Evolutionary conservation across 2,329 filamentous ascomycete genomes (phyloP).

Genomic region (Cercospora sp.): DNA sequence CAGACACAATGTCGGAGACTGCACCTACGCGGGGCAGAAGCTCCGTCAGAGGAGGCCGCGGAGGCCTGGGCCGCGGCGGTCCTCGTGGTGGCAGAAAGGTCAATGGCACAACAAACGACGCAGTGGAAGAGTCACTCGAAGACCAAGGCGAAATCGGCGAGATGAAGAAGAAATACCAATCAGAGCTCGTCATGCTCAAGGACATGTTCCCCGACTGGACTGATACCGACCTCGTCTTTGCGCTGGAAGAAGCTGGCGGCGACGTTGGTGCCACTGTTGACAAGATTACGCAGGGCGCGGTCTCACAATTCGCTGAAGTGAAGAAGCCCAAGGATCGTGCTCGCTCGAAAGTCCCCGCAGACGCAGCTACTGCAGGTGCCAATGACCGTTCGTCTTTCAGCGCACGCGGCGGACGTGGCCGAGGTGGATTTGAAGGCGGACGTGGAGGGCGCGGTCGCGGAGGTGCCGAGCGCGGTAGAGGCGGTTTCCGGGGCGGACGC

Average conservation of each 20-base stretch:
- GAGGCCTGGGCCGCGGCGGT: constrained; percentile 59
- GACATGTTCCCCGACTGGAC: constrained; percentile 96
- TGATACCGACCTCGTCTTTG: constrained; percentile 89
- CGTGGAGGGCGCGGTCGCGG: constrained; percentile 64
- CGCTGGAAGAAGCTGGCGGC: constrained; percentile 82
- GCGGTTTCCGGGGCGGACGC: constrained; percentile 58
- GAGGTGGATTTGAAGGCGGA: constrained; percentile 51
- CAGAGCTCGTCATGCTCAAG: constrained; percentile 77
- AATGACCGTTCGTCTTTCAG: constrained; percentile 51
- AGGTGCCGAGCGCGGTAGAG: constrained; percentile 55
- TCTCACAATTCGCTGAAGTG: constrained; percentile 83
- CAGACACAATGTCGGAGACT: constrained; percentile 80
- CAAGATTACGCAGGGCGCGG: constrained; percentile 75
- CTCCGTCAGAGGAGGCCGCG: constrained; percentile 81
- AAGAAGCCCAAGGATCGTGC: constrained; percentile 74
- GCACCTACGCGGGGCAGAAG: constrained; percentile 84
- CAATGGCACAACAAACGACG: constrained; percentile 63
- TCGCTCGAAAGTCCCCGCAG: constrained; percentile 70
- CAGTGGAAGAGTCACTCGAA: constrained; percentile 64
- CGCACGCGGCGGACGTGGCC: constrained; percentile 41
- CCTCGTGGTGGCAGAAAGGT: constrained; percentile 44
- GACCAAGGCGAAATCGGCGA: constrained; percentile 89
- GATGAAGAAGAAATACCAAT: constrained; percentile 85
- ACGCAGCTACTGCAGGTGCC: constrained; percentile 53
- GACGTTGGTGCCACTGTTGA: constrained; percentile 71